Conservation (phyloP, 78 protist genomes). For the Dictyostelium capitatum region DNA sequence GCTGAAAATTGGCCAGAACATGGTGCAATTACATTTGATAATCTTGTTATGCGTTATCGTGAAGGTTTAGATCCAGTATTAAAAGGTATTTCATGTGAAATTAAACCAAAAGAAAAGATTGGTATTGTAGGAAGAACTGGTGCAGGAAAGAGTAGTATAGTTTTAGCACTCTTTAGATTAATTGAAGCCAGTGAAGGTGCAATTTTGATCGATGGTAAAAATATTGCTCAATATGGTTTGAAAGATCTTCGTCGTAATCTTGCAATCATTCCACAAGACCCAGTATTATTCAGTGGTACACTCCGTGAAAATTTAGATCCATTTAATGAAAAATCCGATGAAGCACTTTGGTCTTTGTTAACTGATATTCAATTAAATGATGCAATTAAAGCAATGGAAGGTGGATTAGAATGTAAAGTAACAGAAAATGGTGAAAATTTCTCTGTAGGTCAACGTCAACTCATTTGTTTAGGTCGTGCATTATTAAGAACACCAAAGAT, state of each 20-base stretch:
- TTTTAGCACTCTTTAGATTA: conserved; percentile 86
- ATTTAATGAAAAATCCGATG: conserved; percentile 80
- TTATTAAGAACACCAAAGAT: conserved; percentile 77
- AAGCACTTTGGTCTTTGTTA: conserved; percentile 82
- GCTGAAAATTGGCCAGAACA: conserved; percentile 80
- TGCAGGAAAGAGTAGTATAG: conserved; percentile 85
- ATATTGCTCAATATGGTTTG: conserved; percentile 80
- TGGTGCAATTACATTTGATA: conserved; percentile 82
- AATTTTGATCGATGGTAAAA: conserved; percentile 83
- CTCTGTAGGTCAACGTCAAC: conserved; percentile 95
- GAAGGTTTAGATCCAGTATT: conserved; percentile 89
- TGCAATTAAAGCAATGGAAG: conserved; percentile 25
- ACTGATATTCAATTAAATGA: conserved; percentile 76
- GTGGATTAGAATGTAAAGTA: conserved; percentile 51
- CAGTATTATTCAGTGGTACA: conserved; percentile 91
- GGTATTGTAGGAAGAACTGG: conserved; percentile 97
- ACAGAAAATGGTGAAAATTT: conserved; percentile 93
- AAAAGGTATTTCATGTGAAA: conserved; percentile 64
- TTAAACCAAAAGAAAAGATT: conserved; percentile 88
- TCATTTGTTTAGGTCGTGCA: conserved; percentile 96
- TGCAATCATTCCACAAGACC: conserved; percentile 96
- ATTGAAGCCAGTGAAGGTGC: conserved; percentile 74
- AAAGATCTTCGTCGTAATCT: conserved; percentile 85
- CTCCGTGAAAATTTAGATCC: conserved; percentile 96
- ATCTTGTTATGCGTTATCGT: conserved; percentile 90